Evolutionary conservation across 1,284 basidiomycete species (phyloP).

Genomic region (Apiotrichum sp.): DNA sequence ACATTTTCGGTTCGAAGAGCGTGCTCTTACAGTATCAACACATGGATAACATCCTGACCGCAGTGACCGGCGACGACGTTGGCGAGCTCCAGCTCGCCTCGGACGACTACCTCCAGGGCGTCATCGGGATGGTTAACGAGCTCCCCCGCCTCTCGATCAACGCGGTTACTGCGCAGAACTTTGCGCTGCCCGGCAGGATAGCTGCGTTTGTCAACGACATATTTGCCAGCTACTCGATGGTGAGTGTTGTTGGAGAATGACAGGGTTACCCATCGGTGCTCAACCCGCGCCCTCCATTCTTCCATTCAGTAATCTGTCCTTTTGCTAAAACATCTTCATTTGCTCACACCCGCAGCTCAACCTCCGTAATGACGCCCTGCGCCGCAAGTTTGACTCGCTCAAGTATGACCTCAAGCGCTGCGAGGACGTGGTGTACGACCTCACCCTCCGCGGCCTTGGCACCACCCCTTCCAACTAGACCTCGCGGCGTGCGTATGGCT

Average conservation of each 20-base stretch:
- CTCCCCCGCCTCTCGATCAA: conserved; percentile 47
- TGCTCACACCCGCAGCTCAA: conserved; percentile 34
- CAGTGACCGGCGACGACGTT: conserved; percentile 36
- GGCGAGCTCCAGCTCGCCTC: conserved; percentile 38
- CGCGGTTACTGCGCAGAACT: conserved; percentile 47
- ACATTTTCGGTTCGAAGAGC: too few species aligned
- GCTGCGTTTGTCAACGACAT: conserved; percentile 47
- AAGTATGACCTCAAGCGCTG: conserved; percentile 49
- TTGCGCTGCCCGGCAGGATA: conserved; percentile 43
- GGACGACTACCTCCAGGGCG: conserved; percentile 48
- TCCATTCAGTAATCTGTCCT: too few species aligned
- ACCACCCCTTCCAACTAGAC: background rate
- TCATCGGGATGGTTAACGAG: conserved; percentile 48
- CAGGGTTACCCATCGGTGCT: background rate
- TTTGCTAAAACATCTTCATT: too few species aligned
- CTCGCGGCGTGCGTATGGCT: background rate
- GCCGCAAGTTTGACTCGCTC: conserved; percentile 46
- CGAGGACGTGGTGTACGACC: conserved; percentile 48
- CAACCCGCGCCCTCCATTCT: too few species aligned
- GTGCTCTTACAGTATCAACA: background rate
- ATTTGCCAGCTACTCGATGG: conserved; percentile 46
- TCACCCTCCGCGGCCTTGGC: conserved; percentile 38
- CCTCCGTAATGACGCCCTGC: conserved; percentile 44
- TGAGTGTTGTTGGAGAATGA: conserved; percentile 18
- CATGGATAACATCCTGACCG: background rate